A percentile compares a stretch with the other conserved stretches of the same genome.
phyloP scores from a whole-genome alignment of 768 basidiomycete species.

The Coprinellus micaceus region DNA sequence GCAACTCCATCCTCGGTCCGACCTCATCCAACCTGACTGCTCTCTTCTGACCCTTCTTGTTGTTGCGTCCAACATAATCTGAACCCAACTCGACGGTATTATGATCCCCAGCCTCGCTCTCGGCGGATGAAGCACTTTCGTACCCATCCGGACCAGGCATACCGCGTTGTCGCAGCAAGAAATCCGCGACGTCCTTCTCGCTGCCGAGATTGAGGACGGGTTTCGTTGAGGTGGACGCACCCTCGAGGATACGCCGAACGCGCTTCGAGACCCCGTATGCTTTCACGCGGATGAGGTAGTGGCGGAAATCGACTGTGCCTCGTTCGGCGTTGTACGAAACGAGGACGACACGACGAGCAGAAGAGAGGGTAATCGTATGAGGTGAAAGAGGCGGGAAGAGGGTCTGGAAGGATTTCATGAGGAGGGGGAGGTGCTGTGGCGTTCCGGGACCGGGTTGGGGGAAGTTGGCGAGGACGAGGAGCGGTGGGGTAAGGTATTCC shows the following conservation, averaged over 20 bases:
- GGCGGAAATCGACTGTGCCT: slow-evolving; percentile 87
- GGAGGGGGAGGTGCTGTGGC: slow-evolving; percentile 81
- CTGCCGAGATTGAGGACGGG: slow-evolving; percentile 75
- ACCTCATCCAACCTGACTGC: slow-evolving; percentile 92
- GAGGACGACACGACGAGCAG: slow-evolving; percentile 91
- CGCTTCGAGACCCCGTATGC: slow-evolving; percentile 92
- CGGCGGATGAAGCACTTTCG: slow-evolving; percentile 77
- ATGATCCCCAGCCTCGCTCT: slow-evolving; percentile 84
- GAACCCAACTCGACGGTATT: slow-evolving; percentile 82
- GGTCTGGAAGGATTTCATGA: slow-evolving; percentile 95
- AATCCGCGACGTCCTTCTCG: slow-evolving; percentile 95
- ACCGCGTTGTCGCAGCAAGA: slow-evolving; percentile 71
- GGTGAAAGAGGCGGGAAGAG: slow-evolving; percentile 93
- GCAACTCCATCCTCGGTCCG: slow-evolving; percentile 92
- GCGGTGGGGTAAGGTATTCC: slow-evolving; percentile 88
- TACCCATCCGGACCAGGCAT: slow-evolving; percentile 65
- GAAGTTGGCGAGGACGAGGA: slow-evolving; percentile 90
- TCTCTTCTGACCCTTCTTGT: slow-evolving; percentile 84
- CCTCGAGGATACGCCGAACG: slow-evolving; percentile 82
- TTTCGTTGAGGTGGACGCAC: slow-evolving; percentile 36
- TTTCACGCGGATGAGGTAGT: slow-evolving; percentile 93
- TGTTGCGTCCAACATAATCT: slow-evolving; percentile 94
- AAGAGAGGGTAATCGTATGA: slow-evolving; percentile 72
- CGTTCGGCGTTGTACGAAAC: slow-evolving; percentile 85
- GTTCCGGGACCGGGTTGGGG: slow-evolving; percentile 70